Base-by-base conservation (phyloP, 352 stramenopile species). In the Pythium vanterpoolii region DNA sequence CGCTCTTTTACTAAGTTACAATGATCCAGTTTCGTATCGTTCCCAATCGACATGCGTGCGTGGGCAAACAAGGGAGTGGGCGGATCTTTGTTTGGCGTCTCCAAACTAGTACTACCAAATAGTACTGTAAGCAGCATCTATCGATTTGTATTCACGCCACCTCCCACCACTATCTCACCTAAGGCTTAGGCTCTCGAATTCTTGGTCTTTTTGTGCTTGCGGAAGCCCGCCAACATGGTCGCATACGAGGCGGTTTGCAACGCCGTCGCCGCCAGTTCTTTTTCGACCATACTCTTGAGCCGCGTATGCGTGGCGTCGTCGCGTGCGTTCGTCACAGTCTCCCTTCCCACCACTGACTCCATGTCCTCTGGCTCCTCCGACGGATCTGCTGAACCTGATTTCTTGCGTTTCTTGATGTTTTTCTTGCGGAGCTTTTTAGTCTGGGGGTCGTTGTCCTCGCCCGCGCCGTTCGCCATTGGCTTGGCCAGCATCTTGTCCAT, bases 401-500 rank as follows among this genome's bases (percentile, higher is more conserved):
- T 68, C 54, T 74, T 69, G 5, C 46, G 49, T 26, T 59, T 68
- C 53, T 68, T 68, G 52, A 58, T 68, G 44, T 48, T 48, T 54
- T 86, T 86, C 62, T 85, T 87, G 43, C 80, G 77, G 39, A 40
- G 51, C 65, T 79, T 81, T 68, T 90, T 88, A 60, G 68, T 75
- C 55, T 77, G 71, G 60, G 76, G 54, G 21, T 73, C 54, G 16
- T 57, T 33, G 19, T 71, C 26, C 18, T 48, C 38, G 8, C 24
- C 56, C 1, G 44, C 31, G 5, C n/a, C 57, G 5, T 54, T 56
- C 0, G 48, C 56, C 21, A 79, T 71, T 4, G 81, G 67, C 59
- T 93, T 92, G 7, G 76, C 69, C 47, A 95, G 70, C 78, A 95
- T 91, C 62, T 82, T 87, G 61, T 95, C 86, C 83, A 95, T 90